Percentiles rank a stretch among this genome's conserved stretches.
These are phyloP conservation scores for Helichrysum umbraculigerum DNA, from an alignment of 129 eudicot genomes.

Conservation along the genomic window DNA sequence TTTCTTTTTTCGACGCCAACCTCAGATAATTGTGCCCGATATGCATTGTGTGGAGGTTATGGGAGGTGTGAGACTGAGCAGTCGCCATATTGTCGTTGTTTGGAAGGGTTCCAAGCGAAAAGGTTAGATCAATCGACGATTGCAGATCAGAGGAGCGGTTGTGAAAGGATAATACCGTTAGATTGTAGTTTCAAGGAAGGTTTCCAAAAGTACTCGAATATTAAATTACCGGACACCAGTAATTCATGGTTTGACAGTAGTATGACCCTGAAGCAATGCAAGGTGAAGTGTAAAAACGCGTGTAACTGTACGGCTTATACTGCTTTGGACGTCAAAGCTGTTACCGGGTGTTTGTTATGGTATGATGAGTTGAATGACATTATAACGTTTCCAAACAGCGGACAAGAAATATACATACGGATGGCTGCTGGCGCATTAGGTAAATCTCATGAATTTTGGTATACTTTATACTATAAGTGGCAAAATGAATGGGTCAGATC, in stretches of 20 bases:
- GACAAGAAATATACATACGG: constrained; percentile 33
- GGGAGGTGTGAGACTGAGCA: constrained; percentile 35
- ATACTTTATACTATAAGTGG: no score
- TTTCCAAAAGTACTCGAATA: constrained; percentile 18
- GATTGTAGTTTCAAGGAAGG: constrained; percentile 39
- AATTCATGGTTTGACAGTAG: constrained; percentile 20
- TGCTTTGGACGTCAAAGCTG: background rate
- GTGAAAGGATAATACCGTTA: constrained; percentile 32
- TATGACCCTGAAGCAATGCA: constrained; percentile 39
- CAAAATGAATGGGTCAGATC: no score
- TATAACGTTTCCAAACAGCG: background rate
- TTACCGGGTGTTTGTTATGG: constrained; percentile 40
- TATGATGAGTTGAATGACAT: constrained; percentile 31
- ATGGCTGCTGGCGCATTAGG: constrained; percentile 29
- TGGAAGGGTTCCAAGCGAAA: constrained; percentile 38
- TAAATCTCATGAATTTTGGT: background rate
- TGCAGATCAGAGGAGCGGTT: constrained; percentile 53
- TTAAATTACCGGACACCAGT: constrained; percentile 47
- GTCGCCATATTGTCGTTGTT: constrained; percentile 39
- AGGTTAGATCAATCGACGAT: constrained; percentile 31
- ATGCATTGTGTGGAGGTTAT: constrained; percentile 43
- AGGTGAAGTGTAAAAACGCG: constrained; percentile 36
- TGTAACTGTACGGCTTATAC: constrained; percentile 55
- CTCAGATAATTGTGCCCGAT: constrained; percentile 27
- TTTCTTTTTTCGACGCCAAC: background rate